phyloP scores from a whole-genome alignment of 805 yeast genomes.

The Kodamaea laetipori region DNA sequence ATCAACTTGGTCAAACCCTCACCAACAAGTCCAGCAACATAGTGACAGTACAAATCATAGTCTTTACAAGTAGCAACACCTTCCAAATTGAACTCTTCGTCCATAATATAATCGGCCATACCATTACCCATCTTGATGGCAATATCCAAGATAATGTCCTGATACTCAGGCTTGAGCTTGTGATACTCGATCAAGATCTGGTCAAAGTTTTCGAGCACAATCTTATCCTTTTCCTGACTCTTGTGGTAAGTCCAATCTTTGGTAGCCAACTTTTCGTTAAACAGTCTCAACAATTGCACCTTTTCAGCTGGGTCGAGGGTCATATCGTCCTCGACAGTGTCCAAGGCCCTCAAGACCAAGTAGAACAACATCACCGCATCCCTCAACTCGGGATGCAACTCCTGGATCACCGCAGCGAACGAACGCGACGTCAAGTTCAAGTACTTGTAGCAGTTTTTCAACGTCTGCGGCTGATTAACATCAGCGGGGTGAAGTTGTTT shows the following conservation, averaged over 20 bases:
- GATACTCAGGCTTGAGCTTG: constrained; percentile 70
- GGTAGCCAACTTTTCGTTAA: constrained; percentile 61
- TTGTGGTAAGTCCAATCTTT: constrained; percentile 83
- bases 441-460: constrained; percentile 67
- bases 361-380: constrained; percentile 83
- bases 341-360: constrained; percentile 83
- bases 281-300: constrained; percentile 69
- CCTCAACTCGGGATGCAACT: constrained; percentile 86
- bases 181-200: constrained; percentile 69
- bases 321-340: constrained; percentile 97
- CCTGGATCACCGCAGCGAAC: constrained; percentile 90
- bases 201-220: constrained; percentile 80
- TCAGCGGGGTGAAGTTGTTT: constrained; percentile 54
- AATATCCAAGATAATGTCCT: constrained; percentile 74
- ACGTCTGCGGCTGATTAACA: constrained; percentile 27
- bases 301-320: constrained; percentile 70
- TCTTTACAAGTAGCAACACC: constrained; percentile 81
- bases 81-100: constrained; percentile 72
- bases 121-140: constrained; percentile 92
- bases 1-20: constrained; percentile 88
- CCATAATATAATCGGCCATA: constrained; percentile 89
- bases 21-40: constrained; percentile 97
- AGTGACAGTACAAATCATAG: constrained; percentile 90
- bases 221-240: constrained; percentile 75
- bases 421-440: constrained; percentile 79